These are phyloP conservation scores for Sapria himalayana DNA, from an alignment of 345 rosid genomes.

Conservation along the genomic window DNA sequence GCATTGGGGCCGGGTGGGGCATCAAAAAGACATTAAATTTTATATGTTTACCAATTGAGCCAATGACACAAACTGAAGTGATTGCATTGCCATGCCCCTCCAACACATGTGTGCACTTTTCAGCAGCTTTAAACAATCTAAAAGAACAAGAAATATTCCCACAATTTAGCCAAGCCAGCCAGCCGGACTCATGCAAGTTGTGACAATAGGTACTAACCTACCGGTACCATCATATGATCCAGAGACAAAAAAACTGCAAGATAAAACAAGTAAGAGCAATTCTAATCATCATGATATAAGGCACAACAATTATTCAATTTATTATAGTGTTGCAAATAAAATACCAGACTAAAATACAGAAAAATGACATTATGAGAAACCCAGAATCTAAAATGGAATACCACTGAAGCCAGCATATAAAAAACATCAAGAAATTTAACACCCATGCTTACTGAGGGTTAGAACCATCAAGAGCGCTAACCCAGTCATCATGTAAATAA, in stretches of 20 bases:
- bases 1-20: no score
- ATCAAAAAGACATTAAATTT: no score
- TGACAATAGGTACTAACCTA: slow-evolving; percentile 32
- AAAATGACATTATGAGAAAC: no score
- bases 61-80: slow-evolving; percentile 45
- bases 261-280: slow-evolving; percentile 9
- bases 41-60: slow-evolving; percentile 39
- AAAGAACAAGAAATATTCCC: no score
- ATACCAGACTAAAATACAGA: no score
- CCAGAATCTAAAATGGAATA: no score
- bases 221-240: slow-evolving; percentile 78
- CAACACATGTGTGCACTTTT: slow-evolving; percentile 49
- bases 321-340: no score
- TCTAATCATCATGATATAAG: not conserved
- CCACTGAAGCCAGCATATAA: no score
- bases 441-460: slow-evolving; percentile 28
- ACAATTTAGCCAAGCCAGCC: no score
- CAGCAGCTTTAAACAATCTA: slow-evolving; percentile 70
- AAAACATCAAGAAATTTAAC: no score
- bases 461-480: slow-evolving; percentile 75
- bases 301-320: no score
- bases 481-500: slow-evolving; percentile 90
- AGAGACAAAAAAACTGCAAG: slow-evolving; percentile 67
- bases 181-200: no score
- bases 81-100: slow-evolving; percentile 67